Conservation (phyloP, 306 rosid genomes). For the Castanospermum australe region DNA sequence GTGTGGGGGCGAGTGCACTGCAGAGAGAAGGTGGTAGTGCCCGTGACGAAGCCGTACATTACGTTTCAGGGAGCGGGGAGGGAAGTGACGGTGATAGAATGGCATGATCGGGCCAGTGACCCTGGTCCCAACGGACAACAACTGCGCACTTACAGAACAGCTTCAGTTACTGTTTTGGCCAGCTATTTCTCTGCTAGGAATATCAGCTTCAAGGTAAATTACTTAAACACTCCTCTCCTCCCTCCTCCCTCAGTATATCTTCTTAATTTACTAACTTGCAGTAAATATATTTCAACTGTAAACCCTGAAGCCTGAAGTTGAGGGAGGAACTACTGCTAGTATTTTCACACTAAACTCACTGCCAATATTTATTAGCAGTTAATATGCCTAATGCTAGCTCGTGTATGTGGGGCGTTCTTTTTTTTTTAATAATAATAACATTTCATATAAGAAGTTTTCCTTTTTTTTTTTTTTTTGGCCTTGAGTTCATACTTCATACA, state of each 20-base stretch:
- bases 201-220: conserved; percentile 76
- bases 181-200: conserved; percentile 79
- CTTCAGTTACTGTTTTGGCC: conserved; percentile 83
- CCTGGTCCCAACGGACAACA: conserved; percentile 88
- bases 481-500: too few relatives aligned
- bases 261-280: not conserved
- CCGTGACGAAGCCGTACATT: conserved; percentile 78
- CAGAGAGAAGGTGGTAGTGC: conserved; percentile 89
- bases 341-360: too few relatives aligned
- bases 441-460: too few relatives aligned
- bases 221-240: too few relatives aligned
- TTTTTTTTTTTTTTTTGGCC: too few relatives aligned
- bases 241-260: not conserved
- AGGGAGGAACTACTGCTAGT: too few relatives aligned
- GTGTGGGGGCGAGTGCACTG: conserved; percentile 28
- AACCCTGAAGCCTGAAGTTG: too few relatives aligned
- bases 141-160: conserved; percentile 81
- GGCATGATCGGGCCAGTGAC: conserved; percentile 92
- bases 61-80: conserved; percentile 81
- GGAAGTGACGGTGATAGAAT: conserved; percentile 76
- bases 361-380: too few relatives aligned
- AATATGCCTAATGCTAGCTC: too few relatives aligned
- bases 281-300: too few relatives aligned
- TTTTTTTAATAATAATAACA: too few relatives aligned
- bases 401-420: too few relatives aligned